Percentiles rank a stretch among this genome's conserved stretches.
phyloP scores from a whole-genome alignment of 2,329 filamentous ascomycete genomes.

The Cladobotryum mycophilum region DNA sequence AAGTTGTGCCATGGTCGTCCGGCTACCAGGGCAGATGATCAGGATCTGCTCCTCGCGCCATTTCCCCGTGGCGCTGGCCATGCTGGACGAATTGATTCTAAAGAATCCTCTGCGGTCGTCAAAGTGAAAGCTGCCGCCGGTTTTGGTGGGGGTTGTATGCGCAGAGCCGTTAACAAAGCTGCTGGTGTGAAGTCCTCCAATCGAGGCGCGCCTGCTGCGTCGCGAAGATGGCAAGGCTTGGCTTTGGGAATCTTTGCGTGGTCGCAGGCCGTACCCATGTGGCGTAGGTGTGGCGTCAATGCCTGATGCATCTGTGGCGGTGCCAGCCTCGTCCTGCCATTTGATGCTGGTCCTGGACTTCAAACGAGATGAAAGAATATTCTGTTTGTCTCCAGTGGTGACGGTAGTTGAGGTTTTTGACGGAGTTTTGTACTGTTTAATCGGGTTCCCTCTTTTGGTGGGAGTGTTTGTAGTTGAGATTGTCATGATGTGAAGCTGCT shows the following conservation, averaged over 20 bases:
- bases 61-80: conserved; percentile 52
- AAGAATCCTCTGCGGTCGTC: too few relatives aligned
- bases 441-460: too few relatives aligned
- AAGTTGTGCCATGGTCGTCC: conserved; percentile 84
- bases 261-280: conserved; percentile 19
- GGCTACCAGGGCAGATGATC: conserved; percentile 76
- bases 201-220: conserved; percentile 8
- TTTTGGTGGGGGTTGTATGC: background rate
- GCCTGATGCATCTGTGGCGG: conserved; percentile 12
- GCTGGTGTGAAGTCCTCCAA: background rate
- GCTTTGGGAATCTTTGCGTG: conserved; percentile 19
- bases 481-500: too few relatives aligned
- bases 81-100: conserved; percentile 25
- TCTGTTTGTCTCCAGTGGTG: too few relatives aligned
- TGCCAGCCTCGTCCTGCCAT: background rate
- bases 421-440: background rate
- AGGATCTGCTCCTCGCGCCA: conserved; percentile 61
- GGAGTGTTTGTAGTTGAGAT: too few relatives aligned
- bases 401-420: background rate
- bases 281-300: conserved; percentile 17
- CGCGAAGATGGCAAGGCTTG: conserved; percentile 17
- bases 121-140: background rate
- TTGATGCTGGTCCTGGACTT: background rate
- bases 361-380: too few relatives aligned
- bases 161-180: background rate